A percentile compares a stretch with the other conserved stretches of the same genome.
Evolutionary conservation across 2,329 filamentous ascomycete genomes (phyloP).

Genomic region (Chaetomium globosum): DNA sequence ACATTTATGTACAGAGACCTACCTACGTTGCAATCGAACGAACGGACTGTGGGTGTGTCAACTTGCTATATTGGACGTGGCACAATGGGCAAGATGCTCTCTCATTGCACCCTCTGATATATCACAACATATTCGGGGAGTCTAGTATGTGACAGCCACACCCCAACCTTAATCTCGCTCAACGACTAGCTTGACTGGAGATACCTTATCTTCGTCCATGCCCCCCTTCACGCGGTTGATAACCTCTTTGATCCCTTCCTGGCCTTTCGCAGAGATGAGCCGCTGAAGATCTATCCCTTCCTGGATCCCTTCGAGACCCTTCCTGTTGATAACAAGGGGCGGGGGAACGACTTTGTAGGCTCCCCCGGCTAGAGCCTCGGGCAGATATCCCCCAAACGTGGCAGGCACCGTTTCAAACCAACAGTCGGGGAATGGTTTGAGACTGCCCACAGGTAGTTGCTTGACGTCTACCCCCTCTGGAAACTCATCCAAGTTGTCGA

Average conservation of each 20-base stretch:
- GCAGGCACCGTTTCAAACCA: slow-evolving; percentile 16
- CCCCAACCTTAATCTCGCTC: slow-evolving; percentile 17
- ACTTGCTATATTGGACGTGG: too few species aligned
- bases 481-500: slow-evolving; percentile 16
- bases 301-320: slow-evolving; percentile 27
- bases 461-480: slow-evolving; percentile 22
- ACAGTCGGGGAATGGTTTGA: slow-evolving; percentile 19
- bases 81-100: too few species aligned
- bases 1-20: too few species aligned
- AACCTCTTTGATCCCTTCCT: slow-evolving; percentile 24
- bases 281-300: slow-evolving; percentile 23
- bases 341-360: slow-evolving; percentile 23
- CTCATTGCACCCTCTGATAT: background rate
- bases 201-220: slow-evolving; percentile 5
- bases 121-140: background rate
- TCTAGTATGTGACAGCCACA: background rate
- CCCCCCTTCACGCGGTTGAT: slow-evolving; percentile 8
- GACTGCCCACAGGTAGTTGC: background rate
- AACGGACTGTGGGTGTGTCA: too few species aligned
- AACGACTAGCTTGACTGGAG: slow-evolving; percentile 24
- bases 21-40: too few species aligned
- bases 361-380: slow-evolving; percentile 23
- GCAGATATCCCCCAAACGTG: slow-evolving; percentile 27
- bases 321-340: slow-evolving; percentile 23
- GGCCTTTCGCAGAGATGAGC: slow-evolving; percentile 12